phyloP scores from a whole-genome alignment of 1,284 basidiomycete species.

The Heterobasidion parviporum region DNA sequence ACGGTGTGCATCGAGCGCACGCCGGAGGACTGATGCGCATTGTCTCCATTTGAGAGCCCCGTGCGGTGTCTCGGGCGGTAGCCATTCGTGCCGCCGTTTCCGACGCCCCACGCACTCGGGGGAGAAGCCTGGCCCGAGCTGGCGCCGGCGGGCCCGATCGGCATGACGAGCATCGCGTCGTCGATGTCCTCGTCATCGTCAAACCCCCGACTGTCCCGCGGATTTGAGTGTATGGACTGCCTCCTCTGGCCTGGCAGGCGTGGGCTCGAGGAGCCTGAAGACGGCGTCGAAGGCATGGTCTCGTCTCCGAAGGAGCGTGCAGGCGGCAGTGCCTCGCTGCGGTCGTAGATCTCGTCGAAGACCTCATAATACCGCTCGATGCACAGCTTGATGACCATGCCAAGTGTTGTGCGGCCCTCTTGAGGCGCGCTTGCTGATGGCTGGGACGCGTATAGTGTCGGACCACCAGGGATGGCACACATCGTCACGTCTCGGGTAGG shows the following conservation, averaged over 20 bases:
- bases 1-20: slow-evolving; percentile 21
- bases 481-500: slow-evolving; percentile 66
- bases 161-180: slow-evolving; percentile 69
- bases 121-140: slow-evolving; percentile 11
- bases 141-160: slow-evolving; percentile 40
- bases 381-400: slow-evolving; percentile 65
- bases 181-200: slow-evolving; percentile 65
- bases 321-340: slow-evolving; percentile 48
- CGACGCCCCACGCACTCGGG: slow-evolving; percentile 27
- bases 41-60: slow-evolving; percentile 8
- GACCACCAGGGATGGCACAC: slow-evolving; percentile 48
- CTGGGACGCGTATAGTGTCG: slow-evolving; percentile 12
- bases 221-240: slow-evolving; percentile 7
- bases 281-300: slow-evolving; percentile 11
- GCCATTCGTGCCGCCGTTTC: neutral
- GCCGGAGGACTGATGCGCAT: slow-evolving; percentile 13
- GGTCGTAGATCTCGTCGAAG: slow-evolving; percentile 70
- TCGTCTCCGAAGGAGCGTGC: slow-evolving; percentile 16
- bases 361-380: slow-evolving; percentile 80
- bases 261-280: slow-evolving; percentile 15
- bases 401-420: slow-evolving; percentile 55
- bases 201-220: slow-evolving; percentile 23
- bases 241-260: slow-evolving; percentile 5
- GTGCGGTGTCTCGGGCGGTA: slow-evolving; percentile 12
- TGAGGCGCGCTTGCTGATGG: slow-evolving; percentile 13